Conservation (phyloP, 2,329 filamentous ascomycete species). For the Onygena corvina region DNA sequence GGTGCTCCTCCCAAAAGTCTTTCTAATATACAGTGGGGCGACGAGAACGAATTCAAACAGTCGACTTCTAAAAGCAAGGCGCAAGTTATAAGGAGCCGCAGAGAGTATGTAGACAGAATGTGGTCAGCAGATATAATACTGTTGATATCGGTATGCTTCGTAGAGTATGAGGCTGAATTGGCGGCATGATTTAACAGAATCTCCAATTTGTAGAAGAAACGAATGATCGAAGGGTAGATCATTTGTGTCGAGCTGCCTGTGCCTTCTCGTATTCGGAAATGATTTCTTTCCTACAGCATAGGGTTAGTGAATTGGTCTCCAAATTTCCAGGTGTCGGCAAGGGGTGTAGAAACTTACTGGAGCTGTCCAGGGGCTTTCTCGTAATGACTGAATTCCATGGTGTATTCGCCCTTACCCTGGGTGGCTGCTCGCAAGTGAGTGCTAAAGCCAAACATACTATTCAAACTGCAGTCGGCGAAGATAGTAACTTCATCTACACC, state of each 20-base stretch:
- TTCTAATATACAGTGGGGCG: conserved; percentile 16
- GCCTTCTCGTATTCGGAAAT: conserved; percentile 57
- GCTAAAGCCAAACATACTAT: conserved; percentile 96
- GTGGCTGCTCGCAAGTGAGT: conserved; percentile 82
- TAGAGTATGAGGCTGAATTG: too few relatives aligned
- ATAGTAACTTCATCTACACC: conserved; percentile 89
- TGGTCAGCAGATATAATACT: too few relatives aligned
- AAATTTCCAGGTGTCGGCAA: neutral
- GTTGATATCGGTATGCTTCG: too few relatives aligned
- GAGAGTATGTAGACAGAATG: neutral
- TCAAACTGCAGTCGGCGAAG: conserved; percentile 80
- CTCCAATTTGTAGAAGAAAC: too few relatives aligned
- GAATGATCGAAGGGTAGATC: conserved; percentile 31
- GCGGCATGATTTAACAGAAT: neutral
- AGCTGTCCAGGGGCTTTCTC: conserved; percentile 72
- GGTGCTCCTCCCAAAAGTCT: conserved; percentile 12
- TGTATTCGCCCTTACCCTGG: conserved; percentile 96
- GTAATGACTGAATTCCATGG: conserved; percentile 98
- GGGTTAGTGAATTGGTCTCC: neutral
- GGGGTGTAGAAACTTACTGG: conserved; percentile 53
- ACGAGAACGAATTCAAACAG: conserved; percentile 16
- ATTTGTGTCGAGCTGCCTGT: conserved; percentile 52
- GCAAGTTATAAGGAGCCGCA: neutral
- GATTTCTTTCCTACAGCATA: conserved; percentile 45
- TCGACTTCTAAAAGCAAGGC: neutral